These are phyloP conservation scores for Gymnopilus dilepis DNA, from an alignment of 768 basidiomycete species.

Conservation along the genomic window DNA sequence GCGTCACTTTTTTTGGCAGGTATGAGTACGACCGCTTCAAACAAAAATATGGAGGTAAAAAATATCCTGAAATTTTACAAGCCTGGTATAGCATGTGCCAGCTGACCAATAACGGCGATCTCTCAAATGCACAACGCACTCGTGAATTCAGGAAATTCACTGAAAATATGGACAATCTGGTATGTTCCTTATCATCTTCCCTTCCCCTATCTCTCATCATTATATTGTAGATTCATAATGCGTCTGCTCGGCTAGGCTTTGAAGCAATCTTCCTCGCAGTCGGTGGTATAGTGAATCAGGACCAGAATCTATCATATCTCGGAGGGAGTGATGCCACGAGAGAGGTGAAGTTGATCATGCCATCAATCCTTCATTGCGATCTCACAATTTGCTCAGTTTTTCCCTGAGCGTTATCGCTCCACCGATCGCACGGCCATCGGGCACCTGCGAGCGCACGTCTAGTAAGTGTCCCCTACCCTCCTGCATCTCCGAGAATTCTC, in stretches of 20 bases:
- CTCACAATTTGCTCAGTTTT: neutral
- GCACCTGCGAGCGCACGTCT: conserved; percentile 10
- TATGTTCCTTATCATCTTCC: neutral
- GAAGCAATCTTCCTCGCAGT: conserved; percentile 8
- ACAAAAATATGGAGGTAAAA: neutral
- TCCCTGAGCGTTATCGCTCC: neutral
- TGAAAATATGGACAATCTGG: conserved; percentile 7
- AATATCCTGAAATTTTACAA: neutral
- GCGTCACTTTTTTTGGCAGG: neutral
- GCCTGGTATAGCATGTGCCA: conserved; percentile 7
- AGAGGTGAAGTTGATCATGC: neutral
- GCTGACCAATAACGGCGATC: neutral
- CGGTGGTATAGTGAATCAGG: conserved; percentile 13
- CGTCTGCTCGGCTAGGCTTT: conserved; percentile 5
- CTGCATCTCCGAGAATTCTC: neutral
- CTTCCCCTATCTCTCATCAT: neutral
- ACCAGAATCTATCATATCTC: conserved; percentile 3
- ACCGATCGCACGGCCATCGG: conserved; percentile 1
- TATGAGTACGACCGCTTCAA: conserved; percentile 6
- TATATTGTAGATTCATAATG: conserved; percentile 4
- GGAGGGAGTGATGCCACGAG: neutral
- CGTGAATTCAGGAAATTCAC: conserved; percentile 8
- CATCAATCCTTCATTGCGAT: neutral
- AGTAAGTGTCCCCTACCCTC: neutral
- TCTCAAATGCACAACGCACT: neutral